These are phyloP conservation scores for Tetrahymena elliotti DNA, from an alignment of 73 alveolate genomes.

Conservation along the genomic window DNA sequence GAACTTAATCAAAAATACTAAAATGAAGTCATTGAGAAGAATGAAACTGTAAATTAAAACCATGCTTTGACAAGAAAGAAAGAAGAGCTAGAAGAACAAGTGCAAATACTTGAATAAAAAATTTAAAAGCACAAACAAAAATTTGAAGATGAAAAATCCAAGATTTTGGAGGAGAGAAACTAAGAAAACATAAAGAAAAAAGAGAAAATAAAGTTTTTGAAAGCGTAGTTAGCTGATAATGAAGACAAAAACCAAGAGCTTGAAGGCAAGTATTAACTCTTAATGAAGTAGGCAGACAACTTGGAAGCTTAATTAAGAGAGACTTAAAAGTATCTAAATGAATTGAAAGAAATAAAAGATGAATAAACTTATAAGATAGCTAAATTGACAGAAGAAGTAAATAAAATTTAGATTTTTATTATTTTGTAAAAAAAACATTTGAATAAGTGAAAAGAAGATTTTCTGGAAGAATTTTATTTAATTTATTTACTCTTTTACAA, in stretches of 20 bases:
- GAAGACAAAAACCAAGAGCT: not conserved
- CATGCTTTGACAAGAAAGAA: not conserved
- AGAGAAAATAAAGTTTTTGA: not conserved
- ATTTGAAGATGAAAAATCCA: not conserved
- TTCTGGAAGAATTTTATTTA: not conserved
- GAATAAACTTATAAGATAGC: not conserved
- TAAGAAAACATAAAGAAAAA: not conserved
- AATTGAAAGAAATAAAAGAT: not conserved
- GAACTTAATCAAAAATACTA: not conserved
- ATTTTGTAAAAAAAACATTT: not conserved
- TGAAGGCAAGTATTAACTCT: not conserved
- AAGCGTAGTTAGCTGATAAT: not conserved
- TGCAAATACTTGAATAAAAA: not conserved
- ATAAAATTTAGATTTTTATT: no score
- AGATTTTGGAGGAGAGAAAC: not conserved
- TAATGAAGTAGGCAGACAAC: not conserved
- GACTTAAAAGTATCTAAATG: not conserved
- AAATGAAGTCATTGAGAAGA: not conserved
- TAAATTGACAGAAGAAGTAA: not conserved
- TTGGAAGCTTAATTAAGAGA: not conserved
- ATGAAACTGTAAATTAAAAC: not conserved
- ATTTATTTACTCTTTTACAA: no score
- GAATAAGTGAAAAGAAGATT: no score
- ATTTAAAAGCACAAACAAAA: not conserved
- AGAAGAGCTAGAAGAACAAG: not conserved